Evolutionary conservation across 2,329 filamentous ascomycete genomes (phyloP), one percentile per base, ranked within the genome.

Genomic region (Aquanectria penicillioides): DNA sequence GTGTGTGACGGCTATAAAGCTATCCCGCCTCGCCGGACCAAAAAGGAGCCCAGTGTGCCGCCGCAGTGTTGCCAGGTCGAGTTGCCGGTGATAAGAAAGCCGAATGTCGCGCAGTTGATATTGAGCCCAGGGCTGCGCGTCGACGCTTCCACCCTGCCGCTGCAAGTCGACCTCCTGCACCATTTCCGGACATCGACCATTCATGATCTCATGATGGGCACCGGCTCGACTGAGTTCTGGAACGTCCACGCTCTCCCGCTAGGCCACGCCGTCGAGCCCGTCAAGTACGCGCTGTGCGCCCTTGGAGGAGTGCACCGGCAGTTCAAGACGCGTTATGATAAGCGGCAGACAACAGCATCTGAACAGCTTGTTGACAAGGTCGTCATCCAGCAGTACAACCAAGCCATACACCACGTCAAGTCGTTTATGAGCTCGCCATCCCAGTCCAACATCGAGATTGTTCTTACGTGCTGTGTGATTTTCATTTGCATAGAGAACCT

Each of bases 251-350:
- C 36, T 5, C 47, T 50, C 7, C 47, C 47, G 7, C 34, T 50
- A 5, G 47, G 33, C 2, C 47, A 50, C 17, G 34, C 47, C 8
- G 47, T 22, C 6, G 26, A 50, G 13, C 34, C 47, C 0, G 47
- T 50, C 34, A 50, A 50, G 34, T 50, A 50, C 15, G 47, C 47
- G 23, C 47, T 50, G 23, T 50, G 47, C 25, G 47, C 47, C 4
- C 47, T 50, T 2, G 47, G 47, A 2, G 47, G 47, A 5, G 47
- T 50, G 4, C 47, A 50, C 13, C 34, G 36, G 1, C 47, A 50
- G 9, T 50, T 50, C 34, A 50, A 50, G 25, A 50, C 47, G 3
- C 47, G 34, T 11, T 25, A 26, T n/a, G 47, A 29, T 10, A 34
- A 15, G 3, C 13, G 23, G 10, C 36, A 15, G 28, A 10, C 10